These are phyloP conservation scores for Sutorius australiensis DNA, from an alignment of 768 basidiomycete species.

Conservation along the genomic window DNA sequence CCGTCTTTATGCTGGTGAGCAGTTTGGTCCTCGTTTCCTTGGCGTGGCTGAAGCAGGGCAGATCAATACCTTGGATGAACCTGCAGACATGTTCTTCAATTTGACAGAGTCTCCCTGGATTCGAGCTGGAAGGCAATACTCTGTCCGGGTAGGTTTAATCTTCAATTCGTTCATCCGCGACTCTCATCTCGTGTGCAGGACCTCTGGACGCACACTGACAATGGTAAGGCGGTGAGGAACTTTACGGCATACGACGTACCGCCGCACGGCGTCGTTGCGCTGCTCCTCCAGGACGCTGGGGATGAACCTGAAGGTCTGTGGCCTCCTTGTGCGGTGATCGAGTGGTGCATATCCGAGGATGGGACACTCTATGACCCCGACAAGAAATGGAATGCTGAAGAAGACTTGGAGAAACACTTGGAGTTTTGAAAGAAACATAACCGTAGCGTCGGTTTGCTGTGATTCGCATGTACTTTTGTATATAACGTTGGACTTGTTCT, in stretches of 20 bases:
- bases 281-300: slow-evolving; percentile 62
- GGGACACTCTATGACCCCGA: slow-evolving; percentile 42
- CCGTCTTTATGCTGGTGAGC: slow-evolving; percentile 62
- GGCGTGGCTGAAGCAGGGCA: slow-evolving; percentile 21
- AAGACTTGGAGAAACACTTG: slow-evolving; percentile 5
- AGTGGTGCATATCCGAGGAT: slow-evolving; percentile 59
- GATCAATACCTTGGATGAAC: slow-evolving; percentile 58
- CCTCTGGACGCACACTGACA: slow-evolving; percentile 69
- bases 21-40: not conserved
- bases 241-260: slow-evolving; percentile 54
- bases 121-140: slow-evolving; percentile 60
- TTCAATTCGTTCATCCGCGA: not conserved
- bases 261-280: slow-evolving; percentile 64
- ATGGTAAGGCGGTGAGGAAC: slow-evolving; percentile 61
- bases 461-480: not conserved
- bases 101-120: slow-evolving; percentile 71
- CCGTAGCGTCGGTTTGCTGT: not conserved
- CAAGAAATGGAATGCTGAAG: slow-evolving; percentile 24
- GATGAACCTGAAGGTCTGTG: slow-evolving; percentile 57
- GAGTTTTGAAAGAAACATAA: not conserved
- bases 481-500: not conserved
- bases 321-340: slow-evolving; percentile 53
- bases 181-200: slow-evolving; percentile 40
- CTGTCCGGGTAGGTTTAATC: slow-evolving; percentile 49
- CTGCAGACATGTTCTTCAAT: slow-evolving; percentile 57